A percentile compares a stretch with the other conserved stretches of the same genome.
Evolutionary conservation across 441 rosid species (phyloP).

Genomic region (Erodium trifolium): DNA sequence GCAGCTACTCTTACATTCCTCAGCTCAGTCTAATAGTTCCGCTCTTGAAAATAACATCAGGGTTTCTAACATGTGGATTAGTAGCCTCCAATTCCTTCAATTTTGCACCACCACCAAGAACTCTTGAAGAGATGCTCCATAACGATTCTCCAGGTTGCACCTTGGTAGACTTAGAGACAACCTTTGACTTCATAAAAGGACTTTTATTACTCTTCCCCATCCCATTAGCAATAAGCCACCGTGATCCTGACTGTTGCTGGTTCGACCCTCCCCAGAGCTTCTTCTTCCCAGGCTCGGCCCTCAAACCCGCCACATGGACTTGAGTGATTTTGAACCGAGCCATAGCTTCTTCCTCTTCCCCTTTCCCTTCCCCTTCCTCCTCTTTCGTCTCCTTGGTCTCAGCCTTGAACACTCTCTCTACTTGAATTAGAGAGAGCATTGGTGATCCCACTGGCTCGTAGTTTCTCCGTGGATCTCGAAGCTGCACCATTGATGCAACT

Average conservation of each 20-base stretch:
- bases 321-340: constrained; percentile 67
- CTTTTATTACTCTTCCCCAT: constrained; percentile 81
- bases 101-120: constrained; percentile 46
- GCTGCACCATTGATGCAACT: constrained; percentile 83
- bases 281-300: constrained; percentile 54
- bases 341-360: constrained; percentile 45
- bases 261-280: constrained; percentile 59
- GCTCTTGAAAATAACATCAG: constrained; percentile 36
- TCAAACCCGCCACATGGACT: constrained; percentile 79
- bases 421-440: constrained; percentile 91
- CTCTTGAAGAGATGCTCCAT: constrained; percentile 77
- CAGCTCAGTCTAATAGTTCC: constrained; percentile 28
- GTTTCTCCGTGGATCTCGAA: constrained; percentile 70
- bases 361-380: constrained; percentile 49
- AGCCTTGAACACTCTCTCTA: constrained; percentile 60
- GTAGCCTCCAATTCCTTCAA: constrained; percentile 46
- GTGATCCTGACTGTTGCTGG: constrained; percentile 83
- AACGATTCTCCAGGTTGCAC: constrained; percentile 51
- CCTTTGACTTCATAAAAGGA: constrained; percentile 47
- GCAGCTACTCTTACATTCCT: neutral
- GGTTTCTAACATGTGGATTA: constrained; percentile 42
- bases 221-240: constrained; percentile 89
- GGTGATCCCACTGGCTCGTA: constrained; percentile 91
- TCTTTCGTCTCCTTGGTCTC: constrained; percentile 29
- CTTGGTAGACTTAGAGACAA: constrained; percentile 34